A percentile compares a stretch with the other conserved stretches of the same genome.
Conservation (phyloP, 345 rosid genomes). For the Tarenaya hassleriana region DNA sequence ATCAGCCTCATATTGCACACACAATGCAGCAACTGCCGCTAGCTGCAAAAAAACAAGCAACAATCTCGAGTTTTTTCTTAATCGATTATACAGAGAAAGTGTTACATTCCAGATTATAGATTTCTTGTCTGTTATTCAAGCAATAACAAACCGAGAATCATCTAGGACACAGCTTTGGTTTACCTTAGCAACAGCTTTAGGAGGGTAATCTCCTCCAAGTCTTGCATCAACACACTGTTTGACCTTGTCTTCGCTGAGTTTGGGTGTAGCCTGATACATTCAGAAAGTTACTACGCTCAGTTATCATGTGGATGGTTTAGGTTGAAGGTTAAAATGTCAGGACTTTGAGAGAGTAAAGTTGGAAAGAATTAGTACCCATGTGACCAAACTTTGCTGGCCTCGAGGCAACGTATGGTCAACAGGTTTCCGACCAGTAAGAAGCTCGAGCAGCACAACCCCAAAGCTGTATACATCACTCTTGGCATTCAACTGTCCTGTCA, state of each 20-base stretch:
- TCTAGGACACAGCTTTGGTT: not conserved
- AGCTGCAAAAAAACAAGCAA: slow-evolving; percentile 33
- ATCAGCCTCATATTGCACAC: slow-evolving; percentile 74
- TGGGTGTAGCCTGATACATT: slow-evolving; percentile 62
- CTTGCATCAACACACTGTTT: slow-evolving; percentile 61
- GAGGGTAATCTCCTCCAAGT: slow-evolving; percentile 57
- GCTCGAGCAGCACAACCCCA: no score
- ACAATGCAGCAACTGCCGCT: slow-evolving; percentile 74
- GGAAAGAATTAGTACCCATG: slow-evolving; percentile 49
- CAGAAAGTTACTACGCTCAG: slow-evolving; percentile 4
- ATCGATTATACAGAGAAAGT: no score
- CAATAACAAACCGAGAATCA: not conserved
- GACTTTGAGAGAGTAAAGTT: not conserved
- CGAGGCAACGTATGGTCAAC: slow-evolving; percentile 82
- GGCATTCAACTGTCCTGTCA: slow-evolving; percentile 71
- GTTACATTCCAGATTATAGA: no score
- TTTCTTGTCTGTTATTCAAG: no score
- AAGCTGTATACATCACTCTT: no score
- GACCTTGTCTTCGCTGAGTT: slow-evolving; percentile 73
- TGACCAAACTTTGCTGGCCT: slow-evolving; percentile 76
- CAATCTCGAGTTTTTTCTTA: not conserved
- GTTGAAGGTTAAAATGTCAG: not conserved
- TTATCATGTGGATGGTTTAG: not conserved
- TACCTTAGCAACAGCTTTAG: slow-evolving; percentile 79
- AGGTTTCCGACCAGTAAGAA: no score